Base-by-base conservation (phyloP, 768 basidiomycete species). In the Rhodosporidiobolus odoratus region DNA sequence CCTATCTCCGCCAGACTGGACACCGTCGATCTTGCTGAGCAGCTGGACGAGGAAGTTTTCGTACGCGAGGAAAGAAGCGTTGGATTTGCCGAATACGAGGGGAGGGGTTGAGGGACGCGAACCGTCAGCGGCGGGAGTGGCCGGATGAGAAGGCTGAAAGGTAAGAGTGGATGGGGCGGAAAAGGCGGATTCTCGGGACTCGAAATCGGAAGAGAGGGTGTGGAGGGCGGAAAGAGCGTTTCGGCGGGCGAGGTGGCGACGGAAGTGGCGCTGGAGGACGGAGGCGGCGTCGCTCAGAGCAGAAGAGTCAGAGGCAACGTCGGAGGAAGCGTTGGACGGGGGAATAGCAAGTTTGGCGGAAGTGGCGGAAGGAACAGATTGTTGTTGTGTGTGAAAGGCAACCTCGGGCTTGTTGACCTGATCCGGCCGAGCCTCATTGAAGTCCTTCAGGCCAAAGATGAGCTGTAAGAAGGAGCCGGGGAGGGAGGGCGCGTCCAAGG, bases 31-130 rank as follows among this genome's bases (percentile, higher is more conserved):
- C 56, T 69, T 47, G 41, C 53, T 66, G 17, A 73, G 41, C 27
- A 73, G 72, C 16, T 16, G 21, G 41, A 73, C 60, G 63, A 73
- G 67, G 25, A 19, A 57, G 48, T 73, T 67, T 41, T 73, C 72
- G 72, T 68, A 54, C 7, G 47, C 52, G 60, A 68, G 67, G 67
- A 73, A 58, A 1, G 59, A 13, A 1, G 64, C 60, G 67, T 73
- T 73, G 58, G 78, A 81, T 3, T 83, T 80, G 16, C 86, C 86
- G 80, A 83, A 91, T 4, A 87, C 85, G 52, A 91, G 78, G 77
- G 66, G 59, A 19, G 68, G 65, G 27, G 63, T 27, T 13, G 64
- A 2, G 15, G 41, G 21, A 23, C 48, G 3, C 16, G 41, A 43
- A 2, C 35, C 0, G 25, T 47, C 8, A 27, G 34, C 15, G 19